Conservation (phyloP, 2,329 filamentous ascomycete species). For the Didymella lethalis region DNA sequence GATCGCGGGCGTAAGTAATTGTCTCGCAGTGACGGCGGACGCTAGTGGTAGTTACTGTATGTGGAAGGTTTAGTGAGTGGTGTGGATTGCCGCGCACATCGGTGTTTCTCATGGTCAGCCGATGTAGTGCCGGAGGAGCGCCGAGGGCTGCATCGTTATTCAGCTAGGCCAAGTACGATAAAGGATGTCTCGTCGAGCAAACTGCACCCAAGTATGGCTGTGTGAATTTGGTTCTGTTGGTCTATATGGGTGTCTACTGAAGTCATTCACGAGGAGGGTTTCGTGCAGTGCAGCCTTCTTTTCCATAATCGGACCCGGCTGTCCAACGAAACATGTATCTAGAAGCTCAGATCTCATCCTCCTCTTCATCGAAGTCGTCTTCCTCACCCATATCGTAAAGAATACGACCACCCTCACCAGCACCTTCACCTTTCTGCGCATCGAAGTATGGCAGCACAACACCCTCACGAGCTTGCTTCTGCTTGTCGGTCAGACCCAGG, state of each 20-base stretch:
- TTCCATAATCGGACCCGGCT: not conserved
- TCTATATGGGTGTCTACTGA: not conserved
- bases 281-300: not conserved
- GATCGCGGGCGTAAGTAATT: not conserved
- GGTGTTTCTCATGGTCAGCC: not conserved
- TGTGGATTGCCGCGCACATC: not conserved
- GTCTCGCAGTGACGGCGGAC: constrained; percentile 2
- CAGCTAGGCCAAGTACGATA: not conserved
- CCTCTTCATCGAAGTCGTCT: constrained; percentile 96
- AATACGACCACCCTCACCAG: constrained; percentile 87
- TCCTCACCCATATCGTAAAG: constrained; percentile 96
- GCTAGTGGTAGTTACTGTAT: not conserved
- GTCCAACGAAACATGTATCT: not conserved
- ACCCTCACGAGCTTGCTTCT: constrained; percentile 82
- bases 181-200: too few species aligned
- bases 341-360: constrained; percentile 70
- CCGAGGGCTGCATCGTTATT: not conserved
- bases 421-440: constrained; percentile 76
- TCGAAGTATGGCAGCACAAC: constrained; percentile 97
- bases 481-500: constrained; percentile 87
- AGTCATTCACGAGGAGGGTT: constrained; percentile 3
- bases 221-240: not conserved
- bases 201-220: not conserved
- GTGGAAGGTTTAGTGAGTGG: constrained; percentile 6
- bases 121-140: not conserved